Evolutionary conservation across 2,329 filamentous ascomycete species (phyloP), one percentile per base, ranked within the genome.

Genomic region (Thielaviopsis punctulata): DNA sequence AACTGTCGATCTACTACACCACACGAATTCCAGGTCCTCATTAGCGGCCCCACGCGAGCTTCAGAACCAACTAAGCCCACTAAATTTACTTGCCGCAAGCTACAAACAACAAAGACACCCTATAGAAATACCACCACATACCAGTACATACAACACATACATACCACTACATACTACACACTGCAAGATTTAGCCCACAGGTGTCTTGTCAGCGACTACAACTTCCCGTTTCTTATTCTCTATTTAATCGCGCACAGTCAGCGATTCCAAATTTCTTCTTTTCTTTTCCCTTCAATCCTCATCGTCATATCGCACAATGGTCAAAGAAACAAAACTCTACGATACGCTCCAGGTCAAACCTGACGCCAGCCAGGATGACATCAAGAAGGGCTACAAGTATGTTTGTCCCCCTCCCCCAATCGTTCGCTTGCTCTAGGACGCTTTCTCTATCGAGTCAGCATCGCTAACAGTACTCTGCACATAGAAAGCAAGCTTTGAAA

Each of bases 261-360:
- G 30, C 30, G n/a, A 15, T 5, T 15, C n/a, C n/a, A 4, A n/a
- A 36, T 36, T 49, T 44, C 25, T 30, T 53, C 23, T 45, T 49
- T 58, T 56, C 53, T 59, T 53, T 57, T 56, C 58, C 62, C 51
- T 60, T 47, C 56, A 53, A 39, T 48, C 23, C 39, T 25, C n/a
- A 27, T 55, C n/a, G 39, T 57, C 23, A 21, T 12, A 57, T 44
- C 55, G 45, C 58, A 78, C 60, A 59, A 95, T 96, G 90, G 87
- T 93, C 60, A 84, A 86, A 62, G 90, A 96, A 73, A 92, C 85
- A 51, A 95, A 93, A 69, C 82, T 96, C 57, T 98, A 98, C 73
- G 87, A 96, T 36, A 36, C 30, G 9, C 30, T 36, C 9, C 30
- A 36, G 30, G 13, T 36, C 30, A 36, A 36, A 15, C 67, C 76